Base-by-base conservation (phyloP, 2,329 filamentous ascomycete species). In the Cladosporium sp. region DNA sequence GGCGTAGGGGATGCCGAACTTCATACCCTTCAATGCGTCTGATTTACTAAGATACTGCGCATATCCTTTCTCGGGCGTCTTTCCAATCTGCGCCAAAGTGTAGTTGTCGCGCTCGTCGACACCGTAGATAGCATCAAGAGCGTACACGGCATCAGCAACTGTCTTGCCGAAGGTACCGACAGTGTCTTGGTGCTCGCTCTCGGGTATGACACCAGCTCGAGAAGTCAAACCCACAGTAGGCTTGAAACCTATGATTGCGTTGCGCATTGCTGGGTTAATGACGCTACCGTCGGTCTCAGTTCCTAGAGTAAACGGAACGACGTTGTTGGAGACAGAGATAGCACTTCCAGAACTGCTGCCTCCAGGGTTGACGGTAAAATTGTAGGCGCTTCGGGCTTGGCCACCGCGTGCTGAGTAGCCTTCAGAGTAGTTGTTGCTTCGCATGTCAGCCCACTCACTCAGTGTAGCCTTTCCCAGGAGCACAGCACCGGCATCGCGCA, bases 361-460 rank as follows among this genome's bases (percentile, higher is more conserved):
- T 1, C 89, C 89, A 0, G 90, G 89, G 71, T 86, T 89, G 7
- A 86, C 78, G 0, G 87, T 88, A 21, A 91, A 77, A 72, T 92
- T 91, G 72, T 92, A 92, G 0, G 90, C 82, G 70, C 82, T 88
- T 56, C 87, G 80, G 57, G 81, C 82, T 76, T 91, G 89, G 0
- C 88, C 89, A 26, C 88, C 88, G 7, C 88, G 81, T 4, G 79
- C 83, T 49, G 85, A 88, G 72, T 88, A 91, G 1, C 89, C 89
- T 74, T 90, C 88, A 0, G 86, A 89, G 74, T 90, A 89, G 71
- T 86, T 84, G 70, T 83, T 89, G 68, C 82, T 85, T 40, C 89
- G 83, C 87, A 91, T 90, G 66, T 88, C 86, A 0, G 90, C 90
- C 89, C 90, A 93, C 74, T 93, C 90, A 68, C 85, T 88, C 63